Evolutionary conservation across 805 yeast species (phyloP), one percentile per base, ranked within the genome.

Genomic region (Metschnikowia rubicola): DNA sequence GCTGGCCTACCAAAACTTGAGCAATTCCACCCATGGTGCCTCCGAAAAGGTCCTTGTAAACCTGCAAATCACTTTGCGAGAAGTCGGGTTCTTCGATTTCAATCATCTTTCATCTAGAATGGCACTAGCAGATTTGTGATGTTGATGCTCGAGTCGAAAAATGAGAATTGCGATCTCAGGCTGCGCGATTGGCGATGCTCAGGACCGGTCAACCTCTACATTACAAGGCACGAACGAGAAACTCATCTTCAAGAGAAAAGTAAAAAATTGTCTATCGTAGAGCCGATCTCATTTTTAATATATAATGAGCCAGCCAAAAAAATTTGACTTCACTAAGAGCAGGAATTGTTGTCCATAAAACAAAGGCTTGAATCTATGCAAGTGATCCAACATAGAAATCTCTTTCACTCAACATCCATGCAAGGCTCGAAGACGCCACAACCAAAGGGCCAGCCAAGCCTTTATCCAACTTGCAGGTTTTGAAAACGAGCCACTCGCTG

Each of bases 1-100:
- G 97, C 67, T 94, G 98, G 21, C 99, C 99, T 11, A 86, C 87
- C 31, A 94, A 71, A 8, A 94, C 98, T 68, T 94, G 99, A 7
- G 97, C 92, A 28, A 94, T 81, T 44, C 99, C 99, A 47, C 98
- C 98, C 56, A 85, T 77, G 13, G 97, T 92, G 17, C 99, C 99
- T 4, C 96, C 95, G 45, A 87, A 68, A 41, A 90, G 77, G 64
- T 91, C 97, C 59, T 89, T 89, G 30, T 75, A 54, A 10, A 88
- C 88, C 53, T 71, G 77, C 38, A 52, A 40, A 55, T 67, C 65
- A 47, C 65, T 63, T 37, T 57, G 58, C 32, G 64, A 58, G 39
- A 68, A 63, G 21, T 66, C 65, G 17, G 74, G 74, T 51, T 71
- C 75, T 60, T 72, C 76, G 37, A 73, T 60, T 53, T 72, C 77